Percentiles rank a stretch among this genome's conserved stretches.
Evolutionary conservation across 1,284 basidiomycete species (phyloP).

Genomic region (Agroathelia rolfsii): DNA sequence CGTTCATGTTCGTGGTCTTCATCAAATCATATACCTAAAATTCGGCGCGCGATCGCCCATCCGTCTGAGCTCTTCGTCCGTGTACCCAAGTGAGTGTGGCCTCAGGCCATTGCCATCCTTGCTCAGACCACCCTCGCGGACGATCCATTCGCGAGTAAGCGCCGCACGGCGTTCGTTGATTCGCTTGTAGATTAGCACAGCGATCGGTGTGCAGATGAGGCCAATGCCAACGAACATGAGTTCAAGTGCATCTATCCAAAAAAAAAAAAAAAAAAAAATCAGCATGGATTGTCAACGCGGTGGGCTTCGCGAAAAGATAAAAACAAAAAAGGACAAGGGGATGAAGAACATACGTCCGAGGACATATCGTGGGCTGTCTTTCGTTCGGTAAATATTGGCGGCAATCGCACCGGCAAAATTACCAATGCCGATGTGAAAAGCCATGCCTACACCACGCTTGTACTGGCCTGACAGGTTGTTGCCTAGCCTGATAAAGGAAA

Average conservation of each 20-base stretch:
- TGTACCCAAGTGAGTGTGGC: constrained; percentile 26
- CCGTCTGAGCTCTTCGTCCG: constrained; percentile 31
- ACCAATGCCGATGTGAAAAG: constrained; percentile 52
- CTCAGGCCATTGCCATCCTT: constrained; percentile 22
- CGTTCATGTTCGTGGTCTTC: background rate
- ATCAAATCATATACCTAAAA: constrained; percentile 50
- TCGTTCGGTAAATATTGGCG: constrained; percentile 48
- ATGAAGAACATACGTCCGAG: constrained; percentile 41
- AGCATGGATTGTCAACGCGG: background rate
- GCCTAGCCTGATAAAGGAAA: constrained; percentile 32
- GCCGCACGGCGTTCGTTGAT: constrained; percentile 37
- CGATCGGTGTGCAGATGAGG: constrained; percentile 37
- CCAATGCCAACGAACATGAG: constrained; percentile 62
- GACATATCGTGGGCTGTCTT: constrained; percentile 50
- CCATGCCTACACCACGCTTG: constrained; percentile 56
- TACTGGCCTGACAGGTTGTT: constrained; percentile 57
- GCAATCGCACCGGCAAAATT: constrained; percentile 49
- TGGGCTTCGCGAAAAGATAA: background rate
- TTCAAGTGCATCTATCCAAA: constrained; percentile 44
- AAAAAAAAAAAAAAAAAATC: constrained; percentile 2
- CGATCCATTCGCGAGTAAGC: constrained; percentile 7
- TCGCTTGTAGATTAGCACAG: constrained; percentile 38
- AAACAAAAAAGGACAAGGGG: constrained; percentile 3
- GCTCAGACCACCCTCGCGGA: constrained; percentile 26
- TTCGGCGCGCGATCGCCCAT: constrained; percentile 57